Conservation (phyloP, 768 basidiomycete genomes). For the Leccinum uliginosum region DNA sequence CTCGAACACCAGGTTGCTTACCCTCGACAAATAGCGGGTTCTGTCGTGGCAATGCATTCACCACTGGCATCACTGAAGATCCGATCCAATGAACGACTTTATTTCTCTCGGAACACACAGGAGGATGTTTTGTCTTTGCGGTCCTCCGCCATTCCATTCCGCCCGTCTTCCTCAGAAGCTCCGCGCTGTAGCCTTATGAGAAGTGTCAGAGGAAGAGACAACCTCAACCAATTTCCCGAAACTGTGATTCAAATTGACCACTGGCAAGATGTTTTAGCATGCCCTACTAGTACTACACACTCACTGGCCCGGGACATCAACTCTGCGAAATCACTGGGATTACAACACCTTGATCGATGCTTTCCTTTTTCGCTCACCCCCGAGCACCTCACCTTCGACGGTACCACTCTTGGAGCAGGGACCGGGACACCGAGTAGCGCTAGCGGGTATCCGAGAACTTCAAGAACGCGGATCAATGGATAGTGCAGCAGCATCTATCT, state of each 20-base stretch:
- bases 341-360: neutral
- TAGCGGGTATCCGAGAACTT: slow-evolving; percentile 17
- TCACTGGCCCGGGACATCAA: neutral
- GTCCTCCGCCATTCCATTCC: slow-evolving; percentile 12
- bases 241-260: neutral
- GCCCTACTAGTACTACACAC: neutral
- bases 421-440: slow-evolving; percentile 26
- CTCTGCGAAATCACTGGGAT: neutral
- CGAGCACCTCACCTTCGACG: slow-evolving; percentile 17
- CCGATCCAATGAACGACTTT: neutral
- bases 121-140: neutral
- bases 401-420: slow-evolving; percentile 2
- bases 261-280: neutral
- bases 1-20: neutral
- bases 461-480: slow-evolving; percentile 13
- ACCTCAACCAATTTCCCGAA: neutral
- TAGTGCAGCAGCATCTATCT: slow-evolving; percentile 16
- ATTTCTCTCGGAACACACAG: neutral
- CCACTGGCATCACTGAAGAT: neutral
- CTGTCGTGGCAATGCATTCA: neutral
- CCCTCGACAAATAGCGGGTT: neutral
- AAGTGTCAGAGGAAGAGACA: neutral
- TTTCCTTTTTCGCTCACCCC: slow-evolving; percentile 15
- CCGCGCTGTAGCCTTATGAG: neutral
- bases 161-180: neutral